phyloP scores from a whole-genome alignment of 495 filamentous ascomycete species.

The Xylaria curta region DNA sequence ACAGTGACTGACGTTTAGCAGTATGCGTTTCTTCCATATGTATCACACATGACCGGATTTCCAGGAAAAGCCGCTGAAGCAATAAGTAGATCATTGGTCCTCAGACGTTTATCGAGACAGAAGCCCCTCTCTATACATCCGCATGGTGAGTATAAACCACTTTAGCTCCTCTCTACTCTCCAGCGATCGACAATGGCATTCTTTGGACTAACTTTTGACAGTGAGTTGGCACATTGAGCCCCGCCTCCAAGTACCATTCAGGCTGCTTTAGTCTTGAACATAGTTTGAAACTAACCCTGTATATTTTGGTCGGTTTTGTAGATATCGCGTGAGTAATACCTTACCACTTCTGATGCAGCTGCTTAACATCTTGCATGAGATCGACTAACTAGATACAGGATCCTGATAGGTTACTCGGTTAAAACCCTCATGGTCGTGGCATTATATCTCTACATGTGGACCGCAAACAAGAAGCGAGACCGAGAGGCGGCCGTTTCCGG shows the following conservation, averaged over 20 bases:
- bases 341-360: no score
- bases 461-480: conserved; percentile 60
- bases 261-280: neutral
- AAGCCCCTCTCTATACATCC: conserved; percentile 60
- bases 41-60: neutral
- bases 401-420: conserved; percentile 59
- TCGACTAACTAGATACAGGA: conserved; percentile 34
- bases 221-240: conserved; percentile 5
- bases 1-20: conserved; percentile 11
- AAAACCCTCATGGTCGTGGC: conserved; percentile 55
- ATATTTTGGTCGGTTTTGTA: neutral
- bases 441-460: conserved; percentile 61
- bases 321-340: conserved; percentile 52
- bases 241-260: no score
- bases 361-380: neutral
- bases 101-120: conserved; percentile 59
- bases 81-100: conserved; percentile 53
- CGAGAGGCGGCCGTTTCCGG: conserved; percentile 45
- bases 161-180: neutral
- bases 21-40: conserved; percentile 6
- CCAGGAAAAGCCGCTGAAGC: neutral
- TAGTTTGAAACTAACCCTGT: neutral
- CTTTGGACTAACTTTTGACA: neutral
- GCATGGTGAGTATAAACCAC: conserved; percentile 40
- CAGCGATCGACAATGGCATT: neutral